phyloP scores from a whole-genome alignment of 2,329 filamentous ascomycete species.

The Colletotrichum sp. region DNA sequence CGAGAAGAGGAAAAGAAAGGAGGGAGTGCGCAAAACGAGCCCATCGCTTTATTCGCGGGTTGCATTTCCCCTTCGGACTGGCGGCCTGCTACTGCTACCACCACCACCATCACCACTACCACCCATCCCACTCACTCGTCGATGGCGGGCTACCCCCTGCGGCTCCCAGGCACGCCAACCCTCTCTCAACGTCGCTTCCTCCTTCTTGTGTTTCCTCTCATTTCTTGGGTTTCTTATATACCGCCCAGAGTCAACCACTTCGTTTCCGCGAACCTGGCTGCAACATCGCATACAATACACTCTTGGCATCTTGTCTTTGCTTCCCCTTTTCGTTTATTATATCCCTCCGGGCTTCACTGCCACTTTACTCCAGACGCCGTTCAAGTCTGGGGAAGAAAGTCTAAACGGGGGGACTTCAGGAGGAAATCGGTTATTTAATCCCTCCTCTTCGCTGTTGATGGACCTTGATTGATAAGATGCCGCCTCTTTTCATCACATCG shows the following conservation, averaged over 20 bases:
- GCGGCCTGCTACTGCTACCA: neutral
- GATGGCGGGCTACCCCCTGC: neutral
- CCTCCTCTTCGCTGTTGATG: neutral
- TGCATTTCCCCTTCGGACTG: neutral
- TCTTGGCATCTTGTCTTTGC: conserved; percentile 9
- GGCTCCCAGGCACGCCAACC: neutral
- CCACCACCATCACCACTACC: neutral
- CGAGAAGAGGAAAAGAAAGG: neutral
- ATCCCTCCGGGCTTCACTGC: neutral
- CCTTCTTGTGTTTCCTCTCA: neutral
- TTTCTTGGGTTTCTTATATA: neutral
- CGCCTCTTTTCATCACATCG: too few relatives aligned
- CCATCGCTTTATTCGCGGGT: neutral
- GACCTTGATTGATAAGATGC: neutral
- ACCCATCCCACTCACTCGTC: neutral
- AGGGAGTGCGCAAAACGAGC: neutral
- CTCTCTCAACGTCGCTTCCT: neutral
- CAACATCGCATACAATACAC: neutral
- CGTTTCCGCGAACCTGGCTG: neutral
- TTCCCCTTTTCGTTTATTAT: neutral
- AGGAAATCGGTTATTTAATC: neutral
- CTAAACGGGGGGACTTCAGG: neutral
- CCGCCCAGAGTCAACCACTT: neutral
- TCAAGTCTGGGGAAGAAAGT: neutral
- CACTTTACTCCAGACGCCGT: neutral